Evolutionary conservation across 306 rosid species (phyloP), one percentile per base, ranked within the genome.

Genomic region (Dryas octopetala): DNA sequence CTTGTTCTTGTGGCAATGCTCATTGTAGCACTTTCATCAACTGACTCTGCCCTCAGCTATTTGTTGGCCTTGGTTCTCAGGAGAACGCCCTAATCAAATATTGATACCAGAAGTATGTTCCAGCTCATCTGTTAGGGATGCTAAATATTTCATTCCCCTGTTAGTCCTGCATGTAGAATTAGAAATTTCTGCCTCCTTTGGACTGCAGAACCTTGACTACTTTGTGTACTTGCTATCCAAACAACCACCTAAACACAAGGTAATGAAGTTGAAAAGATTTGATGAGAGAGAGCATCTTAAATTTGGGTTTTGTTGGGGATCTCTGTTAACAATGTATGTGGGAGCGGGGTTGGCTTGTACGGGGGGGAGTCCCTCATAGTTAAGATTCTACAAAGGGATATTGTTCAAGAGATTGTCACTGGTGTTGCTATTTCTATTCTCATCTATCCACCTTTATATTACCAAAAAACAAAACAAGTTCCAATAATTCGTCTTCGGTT

Each of bases 1-100:
- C 98, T 93, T 78, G 86, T 87, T 57, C 89, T 93, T 50, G 94
- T 93, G 75, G 96, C 88, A 1, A 62, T 89, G 78, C 88, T 93
- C 71, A 88, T 94, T 4, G 88, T 94, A 1, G 91, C 94, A 40
- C 92, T 90, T 78, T 79, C 94, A 51, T 87, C 97, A 6, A 83
- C 89, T 28, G 98, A 91, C 80, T 88, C 98, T 17, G 90, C 80
- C 68, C 96, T 93, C 66, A 50, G 80, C 88, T 93, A 64, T 78
- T 51, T 89, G 62, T 76, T 93, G 86, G 89, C 91, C 41, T 71
- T 84, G 54, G 64, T 86, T 79, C 91, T 89, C 40, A 79, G 96
- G 78, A 88, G 85, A 76, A 70, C 81, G 38, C 65, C 77, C 2
- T 89, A 78, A 76, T 59, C 74, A 54, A 12, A 71, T 7, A 55